phyloP scores from a whole-genome alignment of 768 basidiomycete genomes.

The Kwoniella mangroviensis region DNA sequence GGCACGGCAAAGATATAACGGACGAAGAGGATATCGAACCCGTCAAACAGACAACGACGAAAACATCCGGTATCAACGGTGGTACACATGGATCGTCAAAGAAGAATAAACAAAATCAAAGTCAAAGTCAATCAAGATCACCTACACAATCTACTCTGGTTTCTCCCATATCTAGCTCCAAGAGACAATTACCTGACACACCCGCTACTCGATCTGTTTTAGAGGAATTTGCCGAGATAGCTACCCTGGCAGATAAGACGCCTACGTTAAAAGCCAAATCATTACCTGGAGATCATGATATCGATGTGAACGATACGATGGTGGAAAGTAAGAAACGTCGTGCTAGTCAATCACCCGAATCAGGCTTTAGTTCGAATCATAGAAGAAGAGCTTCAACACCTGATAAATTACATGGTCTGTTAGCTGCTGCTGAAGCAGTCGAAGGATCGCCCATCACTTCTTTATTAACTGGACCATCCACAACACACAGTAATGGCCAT shows the following conservation, averaged over 20 bases:
- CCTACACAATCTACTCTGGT: slow-evolving; percentile 47
- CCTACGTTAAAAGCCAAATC: slow-evolving; percentile 34
- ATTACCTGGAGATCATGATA: slow-evolving; percentile 29
- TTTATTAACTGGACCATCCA: slow-evolving; percentile 16
- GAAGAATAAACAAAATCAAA: background rate
- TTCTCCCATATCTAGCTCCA: slow-evolving; percentile 43
- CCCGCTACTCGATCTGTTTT: slow-evolving; percentile 46
- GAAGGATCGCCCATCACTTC: slow-evolving; percentile 44
- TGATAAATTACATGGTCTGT: slow-evolving; percentile 43
- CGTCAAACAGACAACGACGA: background rate
- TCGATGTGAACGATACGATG: background rate
- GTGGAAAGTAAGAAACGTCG: slow-evolving; percentile 29
- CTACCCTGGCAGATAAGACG: slow-evolving; percentile 48
- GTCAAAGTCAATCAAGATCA: slow-evolving; percentile 16
- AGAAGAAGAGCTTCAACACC: slow-evolving; percentile 35
- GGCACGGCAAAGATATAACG: slow-evolving; percentile 40
- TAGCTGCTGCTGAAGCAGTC: slow-evolving; percentile 49
- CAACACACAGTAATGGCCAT: slow-evolving; percentile 20
- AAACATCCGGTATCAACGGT: background rate
- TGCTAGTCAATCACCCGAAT: slow-evolving; percentile 35
- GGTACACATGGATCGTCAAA: background rate
- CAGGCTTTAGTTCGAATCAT: background rate
- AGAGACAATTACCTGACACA: slow-evolving; percentile 39
- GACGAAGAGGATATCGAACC: slow-evolving; percentile 29
- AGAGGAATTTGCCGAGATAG: slow-evolving; percentile 51